Base-by-base conservation (phyloP, 345 rosid species). In the Moricandia moricandioides region DNA sequence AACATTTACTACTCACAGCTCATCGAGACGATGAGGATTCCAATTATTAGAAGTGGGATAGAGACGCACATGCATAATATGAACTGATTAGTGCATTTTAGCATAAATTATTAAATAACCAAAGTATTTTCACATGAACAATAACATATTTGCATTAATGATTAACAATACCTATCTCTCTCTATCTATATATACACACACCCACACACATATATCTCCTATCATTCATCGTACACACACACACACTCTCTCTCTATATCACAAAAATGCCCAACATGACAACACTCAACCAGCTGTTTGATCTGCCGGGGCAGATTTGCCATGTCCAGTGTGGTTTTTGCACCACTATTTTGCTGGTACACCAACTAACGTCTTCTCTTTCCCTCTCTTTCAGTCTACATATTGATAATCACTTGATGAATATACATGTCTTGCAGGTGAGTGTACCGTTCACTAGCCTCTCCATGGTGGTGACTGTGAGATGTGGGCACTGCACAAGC, bases 401-500 rank as follows among this genome's bases (percentile, higher is more conserved):
- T 0, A 6, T 5, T 4, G 18, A 39, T 18, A 18, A 65, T 33
- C 45, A 34, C 56, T 31, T 56, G 54, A 77, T 70, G 55, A 33
- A 11, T 45, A 45, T 77, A 55, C 30, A 2, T 47, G 10, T 67
- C 16, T 66, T 77, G 74, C 63, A 95, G 99, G 99, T 95, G 37
- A 92, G 93, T 81, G 99, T 92, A 4, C 98, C 98, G 29, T 84
- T 86, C 76, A 84, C 88, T 72, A 95, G 94, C 88, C 58, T 89
- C 82, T 89, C 97, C 29, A 84, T 79, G 94, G 88, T 84, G 83
- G 98, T 92, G 66, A 89, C 97, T 1, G 98, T 92, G 81, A 88
- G 94, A 84, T 95, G 99, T 67, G 98, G 99, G 26, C 93, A 88
- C 76, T 95, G 99, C 88, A 80, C 94, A 31, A 92, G 86, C 75